Base-by-base conservation (phyloP, 345 rosid genomes). In the Arabis hirsuta region DNA sequence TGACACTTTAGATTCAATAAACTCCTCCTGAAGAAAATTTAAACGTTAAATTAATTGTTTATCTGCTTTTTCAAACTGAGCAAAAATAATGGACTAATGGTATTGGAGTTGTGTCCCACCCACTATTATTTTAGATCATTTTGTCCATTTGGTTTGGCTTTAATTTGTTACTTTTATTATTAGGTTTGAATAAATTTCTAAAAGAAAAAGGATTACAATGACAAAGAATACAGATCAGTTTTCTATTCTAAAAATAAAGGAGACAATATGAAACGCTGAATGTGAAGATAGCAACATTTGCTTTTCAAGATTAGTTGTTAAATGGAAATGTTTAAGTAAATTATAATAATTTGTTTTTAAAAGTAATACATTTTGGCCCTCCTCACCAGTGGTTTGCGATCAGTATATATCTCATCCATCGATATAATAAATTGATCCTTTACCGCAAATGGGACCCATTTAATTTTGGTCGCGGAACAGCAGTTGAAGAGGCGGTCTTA, bases 101-200 rank as follows among this genome's bases (percentile, higher is more conserved):
- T 45, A 51, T 66, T 31, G 73, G 51, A 44, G 44, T 53, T 75
- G 71, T 55, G 62, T 43, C 76, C 74, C 72, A 76, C 80, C 62
- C 67, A 76, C 72, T 42, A 48, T 57, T 29, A 52, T 56, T 60
- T 64, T 64, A 64, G 59, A 76, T 76, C 76, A 69, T 76, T 47
- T 76, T 76, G 76, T 76, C 76, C 54, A 69, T 39, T 62, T 32
- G 22, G 54, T 43, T 75, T 62, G 47, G 65, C 74, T 75, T 75
- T 61, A 61, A 10, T 56, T 48, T 63, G 11, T 63, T 13, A 55
- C 72, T 76, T 76, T 70, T 64, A 60, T 65, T 62, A 64, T 69
- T 76, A 63, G 72, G 80, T 76, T 71, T 69, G 74, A 75, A 75
- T 62, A 44, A 20, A 61, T 54, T 53, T 62, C 12, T 20, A 45